Conservation (phyloP, 176 grass and related monocot species). For the Saccharum officinarum region DNA sequence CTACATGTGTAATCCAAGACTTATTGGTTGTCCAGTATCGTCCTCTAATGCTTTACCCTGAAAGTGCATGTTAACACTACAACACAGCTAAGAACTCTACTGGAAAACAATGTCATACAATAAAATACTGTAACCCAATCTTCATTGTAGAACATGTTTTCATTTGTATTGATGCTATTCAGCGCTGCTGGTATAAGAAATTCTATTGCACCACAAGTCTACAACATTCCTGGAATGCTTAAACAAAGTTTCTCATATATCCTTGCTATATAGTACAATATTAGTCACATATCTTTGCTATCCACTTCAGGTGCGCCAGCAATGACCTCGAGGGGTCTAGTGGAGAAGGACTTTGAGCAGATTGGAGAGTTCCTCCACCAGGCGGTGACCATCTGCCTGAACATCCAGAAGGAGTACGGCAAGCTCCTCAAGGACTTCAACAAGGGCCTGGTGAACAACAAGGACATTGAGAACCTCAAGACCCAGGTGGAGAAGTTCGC, state of each 20-base stretch:
- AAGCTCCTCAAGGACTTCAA: constrained; percentile 94
- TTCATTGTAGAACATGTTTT: neutral
- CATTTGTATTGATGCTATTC: neutral
- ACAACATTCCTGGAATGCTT: neutral
- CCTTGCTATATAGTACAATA: neutral
- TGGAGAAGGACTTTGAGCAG: constrained; percentile 96
- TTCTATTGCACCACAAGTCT: neutral
- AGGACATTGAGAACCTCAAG: constrained; percentile 75
- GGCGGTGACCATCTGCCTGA: constrained; percentile 81
- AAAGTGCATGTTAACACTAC: neutral
- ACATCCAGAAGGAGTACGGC: constrained; percentile 84
- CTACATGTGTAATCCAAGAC: neutral
- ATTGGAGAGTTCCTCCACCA: constrained; percentile 96
- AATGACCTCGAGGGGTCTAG: constrained; percentile 86
- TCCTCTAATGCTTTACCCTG: neutral
- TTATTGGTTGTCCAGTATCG: neutral
- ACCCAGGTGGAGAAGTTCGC: constrained; percentile 79
- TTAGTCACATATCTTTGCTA: neutral
- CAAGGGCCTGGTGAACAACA: constrained; percentile 82
- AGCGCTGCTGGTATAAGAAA: neutral
- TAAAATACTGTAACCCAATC: neutral
- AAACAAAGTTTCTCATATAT: neutral
- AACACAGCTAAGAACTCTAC: neutral
- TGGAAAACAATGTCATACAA: neutral
- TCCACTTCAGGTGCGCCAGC: constrained; percentile 68